Evolutionary conservation across 2,329 filamentous ascomycete species (phyloP), one percentile per base, ranked within the genome.

Genomic region (Zymoseptoria brevis): DNA sequence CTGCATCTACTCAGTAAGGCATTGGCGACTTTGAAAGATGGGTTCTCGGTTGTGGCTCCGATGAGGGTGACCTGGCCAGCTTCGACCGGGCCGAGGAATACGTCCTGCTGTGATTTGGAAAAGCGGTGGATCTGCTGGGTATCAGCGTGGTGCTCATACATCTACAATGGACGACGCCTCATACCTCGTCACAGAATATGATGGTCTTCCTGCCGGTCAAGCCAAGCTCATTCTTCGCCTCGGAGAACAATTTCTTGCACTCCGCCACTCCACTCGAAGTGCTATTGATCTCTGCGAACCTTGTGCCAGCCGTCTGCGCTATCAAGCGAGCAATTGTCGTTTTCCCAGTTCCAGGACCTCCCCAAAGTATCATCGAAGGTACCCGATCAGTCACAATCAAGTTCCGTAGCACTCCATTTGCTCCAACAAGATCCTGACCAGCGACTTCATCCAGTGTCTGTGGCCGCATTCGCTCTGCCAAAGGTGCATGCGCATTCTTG

Each of bases 361-460:
- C 89, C 89, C 94, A 99, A 13, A 99, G 79, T 49, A 99, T 91
- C 90, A 99, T 96, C 13, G 90, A 96, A 0, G 94, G 93, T 30
- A 97, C 85, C 4, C 88, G 83, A 68, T 94, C 87, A 60, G 87
- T 82, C 69, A 96, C 89, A 65, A 99, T 95, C 60, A 97, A 81
- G 29, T 87, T 86, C 3, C 93, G 86, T 50, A 99, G 80, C 5
- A 97, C 84, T n/a, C 94, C 94, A 30, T 85, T 78, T 0, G 85
- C 83, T 0, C 91, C 93, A 1, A 99, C 92, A 0, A 99, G 83
- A 51, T 96, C 90, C 75, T 99, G 94, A 0, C 94, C 94, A 64
- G 81, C 91, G 2, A 97, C 88, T 16, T 96, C 87, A 69, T 96
- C 89, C 7, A 99, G 81, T 0, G 81, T 88, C 58, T 80, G 81